Base-by-base conservation (phyloP, 768 basidiomycete species). In the Xerocomus potaroensis region DNA sequence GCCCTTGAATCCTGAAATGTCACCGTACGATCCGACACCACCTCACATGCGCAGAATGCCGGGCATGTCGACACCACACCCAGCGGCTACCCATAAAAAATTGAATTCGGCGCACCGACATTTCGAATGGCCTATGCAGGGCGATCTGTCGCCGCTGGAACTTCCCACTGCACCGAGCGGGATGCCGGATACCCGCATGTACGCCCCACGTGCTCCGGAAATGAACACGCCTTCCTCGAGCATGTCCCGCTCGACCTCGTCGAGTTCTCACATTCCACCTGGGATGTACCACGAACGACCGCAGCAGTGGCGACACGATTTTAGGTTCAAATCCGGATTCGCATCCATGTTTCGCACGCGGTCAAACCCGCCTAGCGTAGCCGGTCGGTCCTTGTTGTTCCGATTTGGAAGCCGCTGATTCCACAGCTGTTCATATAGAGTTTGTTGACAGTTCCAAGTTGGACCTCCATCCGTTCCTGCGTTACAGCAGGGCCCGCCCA, bases 281-380 rank as follows among this genome's bases (percentile, higher is more conserved):
- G 26, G 35, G 9, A 33, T 50, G 35, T 54, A 47, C 32, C 50
- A 41, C 19, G 64, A 64, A 22, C 61, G 54, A 8, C 64, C 64
- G 3, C 54, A 53, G 35, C 51, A 54, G 6, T 66, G 66, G 64
- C 57, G 64, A 41, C 48, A 50, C 11, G 66, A 61, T 50, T 65
- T 67, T 49, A 67, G 54, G 43, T 66, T 67, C 45, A 65, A 61
- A 18, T 64, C 61, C 9, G 56, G 57, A 1, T 51, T 66, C 43
- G 52, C 65, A 8, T 64, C 61, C 41, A 51, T 66, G 51, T 62
- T 65, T 44, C 63, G 65, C 27, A 47, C 40, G 16, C 52, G 37
- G 42, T 49, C 63, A 16, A 57, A 37, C 30, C 46, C 34, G 21
- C 55, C 48, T 38, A 34, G 10, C 32, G 39, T 29, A 4, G 49